Percentiles rank a stretch among this genome's conserved stretches.
Conservation (phyloP, 192 early-diverging fungal genomes). For the Coemansia sp. region DNA sequence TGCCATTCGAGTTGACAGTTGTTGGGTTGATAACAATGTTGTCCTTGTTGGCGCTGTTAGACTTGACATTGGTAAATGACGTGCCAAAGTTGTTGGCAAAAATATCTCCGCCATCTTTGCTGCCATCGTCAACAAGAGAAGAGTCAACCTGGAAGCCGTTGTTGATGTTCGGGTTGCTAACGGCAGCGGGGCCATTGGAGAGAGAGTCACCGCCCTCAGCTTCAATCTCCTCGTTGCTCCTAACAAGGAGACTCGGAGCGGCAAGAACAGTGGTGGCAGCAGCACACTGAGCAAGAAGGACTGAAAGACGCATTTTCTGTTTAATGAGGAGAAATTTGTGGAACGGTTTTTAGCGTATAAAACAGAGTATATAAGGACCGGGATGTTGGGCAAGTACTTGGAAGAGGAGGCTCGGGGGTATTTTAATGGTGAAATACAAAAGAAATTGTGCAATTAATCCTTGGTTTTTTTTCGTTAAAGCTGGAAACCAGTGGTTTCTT, state of each 20-base stretch:
- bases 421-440: background rate
- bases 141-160: slow-evolving; percentile 29
- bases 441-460: background rate
- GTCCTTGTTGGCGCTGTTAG: slow-evolving; percentile 44
- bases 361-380: background rate
- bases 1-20: slow-evolving; percentile 22
- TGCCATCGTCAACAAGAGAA: slow-evolving; percentile 17
- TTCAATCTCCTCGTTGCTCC: slow-evolving; percentile 22
- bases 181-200: slow-evolving; percentile 20
- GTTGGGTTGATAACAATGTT: slow-evolving; percentile 36
- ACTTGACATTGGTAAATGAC: slow-evolving; percentile 30
- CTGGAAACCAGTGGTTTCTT: background rate
- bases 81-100: slow-evolving; percentile 31
- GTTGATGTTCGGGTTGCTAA: slow-evolving; percentile 37
- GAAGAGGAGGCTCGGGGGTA: background rate
- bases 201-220: slow-evolving; percentile 20
- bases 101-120: slow-evolving; percentile 6
- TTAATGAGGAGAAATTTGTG: background rate
- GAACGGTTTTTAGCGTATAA: background rate
- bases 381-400: background rate
- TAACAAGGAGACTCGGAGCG: slow-evolving; percentile 7
- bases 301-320: slow-evolving; percentile 25
- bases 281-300: slow-evolving; percentile 18
- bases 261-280: slow-evolving; percentile 22
- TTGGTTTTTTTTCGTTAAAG: background rate